These are phyloP conservation scores for Yamadazyma sp. DNA, from an alignment of 1,139 yeast genomes.

Conservation along the genomic window DNA sequence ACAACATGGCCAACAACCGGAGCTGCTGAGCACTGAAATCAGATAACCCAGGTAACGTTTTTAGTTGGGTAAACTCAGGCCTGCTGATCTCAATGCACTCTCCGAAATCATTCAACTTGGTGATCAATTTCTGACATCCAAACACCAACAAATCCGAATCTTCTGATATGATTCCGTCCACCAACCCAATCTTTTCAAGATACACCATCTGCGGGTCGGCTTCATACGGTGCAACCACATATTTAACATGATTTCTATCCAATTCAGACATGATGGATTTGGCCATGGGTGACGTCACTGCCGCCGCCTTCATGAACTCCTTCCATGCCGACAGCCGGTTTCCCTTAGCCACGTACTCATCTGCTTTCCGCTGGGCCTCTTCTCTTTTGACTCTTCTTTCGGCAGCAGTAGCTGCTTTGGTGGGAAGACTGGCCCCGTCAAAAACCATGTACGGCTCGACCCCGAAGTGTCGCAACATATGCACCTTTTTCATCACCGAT, in stretches of 20 bases:
- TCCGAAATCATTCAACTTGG: slow-evolving; percentile 80
- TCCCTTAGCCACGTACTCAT: slow-evolving; percentile 49
- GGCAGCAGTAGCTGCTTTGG: slow-evolving; percentile 72
- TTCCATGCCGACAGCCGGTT: slow-evolving; percentile 62
- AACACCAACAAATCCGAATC: slow-evolving; percentile 91
- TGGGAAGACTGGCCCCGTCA: slow-evolving; percentile 87
- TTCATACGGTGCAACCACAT: slow-evolving; percentile 95
- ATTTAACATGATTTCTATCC: slow-evolving; percentile 57
- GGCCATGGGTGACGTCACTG: slow-evolving; percentile 90
- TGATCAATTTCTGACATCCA: slow-evolving; percentile 75
- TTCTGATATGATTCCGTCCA: slow-evolving; percentile 87
- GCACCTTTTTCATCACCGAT: slow-evolving; percentile 60
- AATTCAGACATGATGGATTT: slow-evolving; percentile 76
- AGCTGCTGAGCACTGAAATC: slow-evolving; percentile 56
- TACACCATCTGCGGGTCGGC: slow-evolving; percentile 98
- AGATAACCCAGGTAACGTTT: slow-evolving; percentile 45
- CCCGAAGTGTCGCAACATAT: slow-evolving; percentile 65
- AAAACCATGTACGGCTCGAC: slow-evolving; percentile 87
- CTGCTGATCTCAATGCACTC: slow-evolving; percentile 69
- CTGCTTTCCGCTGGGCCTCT: slow-evolving; percentile 59
- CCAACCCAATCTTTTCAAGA: slow-evolving; percentile 70
- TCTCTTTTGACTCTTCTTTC: slow-evolving; percentile 59
- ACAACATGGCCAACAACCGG: slow-evolving; percentile 75
- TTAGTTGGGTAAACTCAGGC: slow-evolving; percentile 48
- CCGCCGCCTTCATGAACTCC: slow-evolving; percentile 75